Base-by-base conservation (phyloP, 192 early-diverging fungal species). In the Chytriomyces sp. region DNA sequence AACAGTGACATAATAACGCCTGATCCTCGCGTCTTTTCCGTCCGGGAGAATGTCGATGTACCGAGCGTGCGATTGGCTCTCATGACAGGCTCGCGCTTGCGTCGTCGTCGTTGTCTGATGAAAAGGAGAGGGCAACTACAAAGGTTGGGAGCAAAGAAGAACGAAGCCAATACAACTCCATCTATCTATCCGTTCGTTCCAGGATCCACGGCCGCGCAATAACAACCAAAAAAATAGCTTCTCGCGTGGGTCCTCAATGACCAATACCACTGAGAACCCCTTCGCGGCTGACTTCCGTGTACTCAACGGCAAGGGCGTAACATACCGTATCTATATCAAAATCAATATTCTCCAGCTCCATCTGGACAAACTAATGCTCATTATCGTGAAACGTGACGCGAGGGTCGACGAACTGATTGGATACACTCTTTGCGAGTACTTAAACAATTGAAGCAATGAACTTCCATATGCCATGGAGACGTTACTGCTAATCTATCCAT, bases 391-490 rank as follows among this genome's bases (percentile, higher is more conserved):
- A 36, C 80, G 86, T 2, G 88, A 91, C 34, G 94, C 94, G 14
- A 89, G 85, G 25, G 93, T 98, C 2, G 94, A 97, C 65, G 93
- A 99, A 55, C 90, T 92, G 2, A 97, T 99, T 77, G 97, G 97
- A 4, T 96, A 91, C 68, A 86, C 89, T 4, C 84, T 99, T 7
- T 93, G 91, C 75, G 91, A 93, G 75, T 96, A 97, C 79, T 82
- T 91, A 33, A 90, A 94, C 53, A 68, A 55, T 36, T n/a, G 53
- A 6, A 68, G 66, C 52, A 62, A 32, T 14, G 33, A n/a, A n/a
- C 14, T 14, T 2, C 8, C 26, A 5, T 84, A 91, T 37, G 85
- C 85, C 8, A 65, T 84, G 30, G 39, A 75, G 32, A 92, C 96
- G 12, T 64, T 73, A n/a, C n/a, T n/a, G n/a, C n/a, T n/a, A n/a